Evolutionary conservation across 768 basidiomycete species (phyloP).

Genomic region (Auricularia cornea): DNA sequence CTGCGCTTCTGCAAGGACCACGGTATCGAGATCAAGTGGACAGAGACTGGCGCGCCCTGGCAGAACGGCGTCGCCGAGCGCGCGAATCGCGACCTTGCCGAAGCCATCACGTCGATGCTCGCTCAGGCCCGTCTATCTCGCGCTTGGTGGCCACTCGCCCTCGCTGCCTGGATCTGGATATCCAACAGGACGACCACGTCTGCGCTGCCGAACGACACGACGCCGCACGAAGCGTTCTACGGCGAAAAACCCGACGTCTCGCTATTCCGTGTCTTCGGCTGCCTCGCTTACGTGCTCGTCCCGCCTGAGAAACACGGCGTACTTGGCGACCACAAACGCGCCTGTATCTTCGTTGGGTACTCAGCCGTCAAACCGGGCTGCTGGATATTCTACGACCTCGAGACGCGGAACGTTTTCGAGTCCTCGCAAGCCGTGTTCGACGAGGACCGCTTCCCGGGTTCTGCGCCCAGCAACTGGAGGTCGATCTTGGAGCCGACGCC

Average conservation of each 20-base stretch:
- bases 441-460: conserved; percentile 19
- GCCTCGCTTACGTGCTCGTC: conserved; percentile 11
- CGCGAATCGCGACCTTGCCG: neutral
- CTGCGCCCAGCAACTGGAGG: neutral
- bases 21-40: neutral
- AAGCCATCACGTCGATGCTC: neutral
- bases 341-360: conserved; percentile 35
- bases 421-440: conserved; percentile 25
- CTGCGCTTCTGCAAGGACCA: neutral
- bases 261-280: conserved; percentile 15
- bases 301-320: conserved; percentile 1
- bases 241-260: conserved; percentile 11
- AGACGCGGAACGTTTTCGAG: conserved; percentile 21
- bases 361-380: conserved; percentile 20
- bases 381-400: conserved; percentile 29
- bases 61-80: neutral
- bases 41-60: neutral
- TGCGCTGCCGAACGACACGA: neutral
- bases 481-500: no score
- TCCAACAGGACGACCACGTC: conserved; percentile 9
- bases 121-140: neutral
- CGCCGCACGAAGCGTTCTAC: conserved; percentile 11
- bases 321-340: conserved; percentile 21
- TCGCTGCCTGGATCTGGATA: conserved; percentile 5
- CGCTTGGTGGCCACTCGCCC: neutral